Percentiles rank a stretch among this genome's conserved stretches.
Conservation (phyloP, 2,329 filamentous ascomycete genomes). For the Lomentospora prolificans region DNA sequence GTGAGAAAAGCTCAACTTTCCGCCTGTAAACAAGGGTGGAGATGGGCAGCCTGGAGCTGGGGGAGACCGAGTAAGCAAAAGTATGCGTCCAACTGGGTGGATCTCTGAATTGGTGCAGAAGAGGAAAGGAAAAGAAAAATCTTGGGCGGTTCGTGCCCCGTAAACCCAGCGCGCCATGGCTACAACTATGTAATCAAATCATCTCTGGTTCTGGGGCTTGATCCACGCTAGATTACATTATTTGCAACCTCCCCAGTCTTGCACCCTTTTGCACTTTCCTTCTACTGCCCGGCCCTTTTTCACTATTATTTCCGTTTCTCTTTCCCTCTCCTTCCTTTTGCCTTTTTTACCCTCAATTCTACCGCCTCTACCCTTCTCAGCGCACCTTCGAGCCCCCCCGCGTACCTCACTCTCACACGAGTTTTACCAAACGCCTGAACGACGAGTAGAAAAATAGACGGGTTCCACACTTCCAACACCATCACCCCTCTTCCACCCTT, state of each 20-base stretch:
- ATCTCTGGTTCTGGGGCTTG: neutral
- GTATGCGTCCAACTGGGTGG: too few relatives aligned
- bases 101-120: too few relatives aligned
- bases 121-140: too few relatives aligned
- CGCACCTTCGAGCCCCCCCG: neutral
- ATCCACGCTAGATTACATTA: constrained; percentile 4
- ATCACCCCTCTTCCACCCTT: constrained; percentile 4
- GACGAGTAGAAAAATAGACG: constrained; percentile 2
- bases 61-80: too few relatives aligned
- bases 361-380: constrained; percentile 6
- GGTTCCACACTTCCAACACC: neutral
- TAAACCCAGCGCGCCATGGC: too few relatives aligned
- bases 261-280: neutral
- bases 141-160: too few relatives aligned
- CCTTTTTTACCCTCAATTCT: constrained; percentile 10
- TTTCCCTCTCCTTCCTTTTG: constrained; percentile 13
- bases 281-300: neutral
- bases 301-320: constrained; percentile 12
- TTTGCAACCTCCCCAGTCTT: neutral
- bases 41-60: too few relatives aligned
- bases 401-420: constrained; percentile 3
- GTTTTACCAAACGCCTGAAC: constrained; percentile 2
- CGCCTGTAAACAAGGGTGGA: too few relatives aligned
- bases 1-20: too few relatives aligned
- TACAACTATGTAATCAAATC: neutral